phyloP scores from a whole-genome alignment of 164 flowering plant genomes.

The Chimonanthus praecox region DNA sequence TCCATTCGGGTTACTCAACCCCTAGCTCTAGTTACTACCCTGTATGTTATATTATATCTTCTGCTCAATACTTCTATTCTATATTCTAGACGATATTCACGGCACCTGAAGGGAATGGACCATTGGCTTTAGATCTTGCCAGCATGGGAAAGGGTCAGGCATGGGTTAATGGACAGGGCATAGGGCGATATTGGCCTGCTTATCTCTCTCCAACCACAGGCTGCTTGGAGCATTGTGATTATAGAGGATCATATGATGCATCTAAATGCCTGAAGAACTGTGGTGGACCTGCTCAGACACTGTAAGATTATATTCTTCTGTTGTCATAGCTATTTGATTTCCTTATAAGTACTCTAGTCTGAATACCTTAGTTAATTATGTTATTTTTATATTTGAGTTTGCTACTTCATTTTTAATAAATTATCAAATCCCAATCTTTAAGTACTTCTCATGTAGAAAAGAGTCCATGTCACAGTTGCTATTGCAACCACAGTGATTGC shows the following conservation, averaged over 20 bases:
- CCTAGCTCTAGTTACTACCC: no score
- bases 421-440: no score
- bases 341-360: background rate
- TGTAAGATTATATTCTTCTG: slow-evolving; percentile 25
- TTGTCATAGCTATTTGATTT: background rate
- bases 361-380: background rate
- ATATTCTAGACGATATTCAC: slow-evolving; percentile 29
- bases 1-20: no score
- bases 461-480: no score
- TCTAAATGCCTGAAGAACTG: slow-evolving; percentile 47
- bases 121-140: slow-evolving; percentile 42
- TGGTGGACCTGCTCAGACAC: slow-evolving; percentile 57
- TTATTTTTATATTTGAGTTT: background rate
- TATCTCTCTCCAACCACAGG: slow-evolving; percentile 47
- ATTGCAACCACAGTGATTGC: no score
- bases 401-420: background rate
- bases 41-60: background rate
- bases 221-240: slow-evolving; percentile 41
- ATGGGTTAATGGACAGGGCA: slow-evolving; percentile 68
- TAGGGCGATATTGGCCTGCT: slow-evolving; percentile 64
- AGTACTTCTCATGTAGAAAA: no score
- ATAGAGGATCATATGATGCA: slow-evolving; percentile 42
- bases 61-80: background rate
- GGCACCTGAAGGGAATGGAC: slow-evolving; percentile 50
- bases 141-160: slow-evolving; percentile 78